Conservation (phyloP, 192 early-diverging fungal genomes). For the Geranomyces michiganensis region DNA sequence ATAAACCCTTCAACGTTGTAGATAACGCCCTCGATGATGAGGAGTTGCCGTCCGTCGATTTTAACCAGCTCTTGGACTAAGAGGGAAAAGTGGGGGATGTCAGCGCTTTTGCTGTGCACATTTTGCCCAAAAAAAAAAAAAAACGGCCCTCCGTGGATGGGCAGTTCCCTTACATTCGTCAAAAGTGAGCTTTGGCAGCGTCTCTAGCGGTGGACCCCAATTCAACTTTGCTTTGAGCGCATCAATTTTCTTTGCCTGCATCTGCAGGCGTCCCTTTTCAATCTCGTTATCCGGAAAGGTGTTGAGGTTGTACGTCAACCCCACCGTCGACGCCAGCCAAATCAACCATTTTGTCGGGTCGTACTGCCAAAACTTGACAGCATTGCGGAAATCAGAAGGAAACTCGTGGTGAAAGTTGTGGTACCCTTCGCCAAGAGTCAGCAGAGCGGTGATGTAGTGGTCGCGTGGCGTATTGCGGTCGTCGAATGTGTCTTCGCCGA, state of each 20-base stretch:
- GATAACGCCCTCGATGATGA: slow-evolving; percentile 81
- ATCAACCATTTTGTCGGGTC: slow-evolving; percentile 65
- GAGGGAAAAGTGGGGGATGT: not conserved
- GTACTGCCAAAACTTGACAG: slow-evolving; percentile 51
- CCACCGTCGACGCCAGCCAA: slow-evolving; percentile 40
- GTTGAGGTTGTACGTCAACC: slow-evolving; percentile 54
- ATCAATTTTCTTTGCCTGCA: slow-evolving; percentile 78
- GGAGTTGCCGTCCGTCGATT: slow-evolving; percentile 69
- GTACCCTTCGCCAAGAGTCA: slow-evolving; percentile 61
- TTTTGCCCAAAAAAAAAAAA: not conserved
- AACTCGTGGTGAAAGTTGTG: slow-evolving; percentile 75
- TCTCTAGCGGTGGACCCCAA: slow-evolving; percentile 71
- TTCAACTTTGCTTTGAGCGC: slow-evolving; percentile 60
- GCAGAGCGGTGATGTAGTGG: slow-evolving; percentile 49
- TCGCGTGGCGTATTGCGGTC: slow-evolving; percentile 72
- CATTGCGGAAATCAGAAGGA: slow-evolving; percentile 61
- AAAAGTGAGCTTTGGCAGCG: slow-evolving; percentile 61
- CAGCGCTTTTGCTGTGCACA: no score
- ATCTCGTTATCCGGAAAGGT: slow-evolving; percentile 52
- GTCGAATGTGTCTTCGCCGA: slow-evolving; percentile 57
- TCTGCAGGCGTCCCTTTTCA: slow-evolving; percentile 61
- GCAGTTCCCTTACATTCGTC: slow-evolving; percentile 40
- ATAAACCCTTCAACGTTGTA: slow-evolving; percentile 83
- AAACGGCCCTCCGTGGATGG: no score
- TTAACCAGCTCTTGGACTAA: slow-evolving; percentile 65